Evolutionary conservation across 345 rosid genomes (phyloP).

Genomic region (Citrus maxima): DNA sequence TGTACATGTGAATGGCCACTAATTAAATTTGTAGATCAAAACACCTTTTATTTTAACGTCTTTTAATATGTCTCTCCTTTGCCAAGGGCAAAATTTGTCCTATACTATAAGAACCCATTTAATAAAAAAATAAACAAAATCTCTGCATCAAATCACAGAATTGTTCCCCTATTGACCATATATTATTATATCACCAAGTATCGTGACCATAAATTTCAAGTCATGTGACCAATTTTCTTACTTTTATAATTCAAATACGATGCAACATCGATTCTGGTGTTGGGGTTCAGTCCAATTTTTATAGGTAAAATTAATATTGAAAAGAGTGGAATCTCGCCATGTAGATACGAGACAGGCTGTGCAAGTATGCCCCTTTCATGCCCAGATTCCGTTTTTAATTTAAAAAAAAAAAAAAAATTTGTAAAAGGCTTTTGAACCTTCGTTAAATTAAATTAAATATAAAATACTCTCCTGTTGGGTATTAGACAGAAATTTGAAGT

Average conservation of each 20-base stretch:
- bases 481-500: conserved; percentile 7
- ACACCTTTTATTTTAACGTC: background rate
- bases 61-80: background rate
- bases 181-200: background rate
- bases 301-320: conserved; percentile 26
- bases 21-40: conserved; percentile 5
- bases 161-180: background rate
- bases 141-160: background rate
- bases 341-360: conserved; percentile 28
- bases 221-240: conserved; percentile 2
- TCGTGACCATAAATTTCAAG: background rate
- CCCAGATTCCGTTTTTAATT: conserved; percentile 19
- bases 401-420: no score
- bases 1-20: conserved; percentile 19
- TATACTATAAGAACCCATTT: background rate
- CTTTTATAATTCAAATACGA: background rate
- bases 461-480: background rate
- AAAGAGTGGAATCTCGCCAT: conserved; percentile 29
- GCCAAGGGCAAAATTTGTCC: background rate
- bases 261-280: conserved; percentile 38
- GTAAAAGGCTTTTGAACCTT: background rate
- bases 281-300: conserved; percentile 24
- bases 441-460: background rate
- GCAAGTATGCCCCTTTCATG: conserved; percentile 17
- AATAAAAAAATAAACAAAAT: background rate